phyloP scores from a whole-genome alignment of 2,329 filamentous ascomycete species.

The Aspergillus japonicus region DNA sequence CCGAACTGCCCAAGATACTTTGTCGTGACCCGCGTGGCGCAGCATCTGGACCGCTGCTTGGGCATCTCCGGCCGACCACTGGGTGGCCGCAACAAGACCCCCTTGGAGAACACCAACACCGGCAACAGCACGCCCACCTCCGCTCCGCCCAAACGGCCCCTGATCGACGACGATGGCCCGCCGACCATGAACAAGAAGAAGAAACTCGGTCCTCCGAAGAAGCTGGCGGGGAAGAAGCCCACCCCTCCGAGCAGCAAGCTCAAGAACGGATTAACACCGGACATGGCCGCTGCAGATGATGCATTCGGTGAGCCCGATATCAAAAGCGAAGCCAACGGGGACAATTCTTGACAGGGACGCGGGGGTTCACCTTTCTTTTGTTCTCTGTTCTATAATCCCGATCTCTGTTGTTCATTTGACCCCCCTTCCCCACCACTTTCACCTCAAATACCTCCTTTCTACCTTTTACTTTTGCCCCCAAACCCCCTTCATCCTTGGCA shows the following conservation, averaged over 20 bases:
- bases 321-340: slow-evolving; percentile 37
- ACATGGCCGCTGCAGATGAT: slow-evolving; percentile 31
- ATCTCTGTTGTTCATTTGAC: background rate
- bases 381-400: background rate
- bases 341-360: slow-evolving; percentile 15
- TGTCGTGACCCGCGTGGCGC: slow-evolving; percentile 60
- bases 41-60: slow-evolving; percentile 62
- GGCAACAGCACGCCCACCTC: slow-evolving; percentile 38
- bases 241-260: slow-evolving; percentile 39
- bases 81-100: slow-evolving; percentile 47
- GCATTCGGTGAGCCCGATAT: slow-evolving; percentile 30
- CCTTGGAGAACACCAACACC: slow-evolving; percentile 45
- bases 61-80: slow-evolving; percentile 54
- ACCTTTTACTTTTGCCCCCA: background rate
- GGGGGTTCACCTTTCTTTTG: too few species aligned
- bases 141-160: slow-evolving; percentile 37
- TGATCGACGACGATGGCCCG: slow-evolving; percentile 44
- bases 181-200: slow-evolving; percentile 52
- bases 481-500: too few species aligned
- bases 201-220: slow-evolving; percentile 42
- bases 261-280: slow-evolving; percentile 43
- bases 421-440: background rate
- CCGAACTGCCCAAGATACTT: slow-evolving; percentile 62
- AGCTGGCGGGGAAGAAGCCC: slow-evolving; percentile 38
- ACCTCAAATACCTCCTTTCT: background rate